phyloP scores from a whole-genome alignment of 768 basidiomycete species.

The Termitomyces sp. region DNA sequence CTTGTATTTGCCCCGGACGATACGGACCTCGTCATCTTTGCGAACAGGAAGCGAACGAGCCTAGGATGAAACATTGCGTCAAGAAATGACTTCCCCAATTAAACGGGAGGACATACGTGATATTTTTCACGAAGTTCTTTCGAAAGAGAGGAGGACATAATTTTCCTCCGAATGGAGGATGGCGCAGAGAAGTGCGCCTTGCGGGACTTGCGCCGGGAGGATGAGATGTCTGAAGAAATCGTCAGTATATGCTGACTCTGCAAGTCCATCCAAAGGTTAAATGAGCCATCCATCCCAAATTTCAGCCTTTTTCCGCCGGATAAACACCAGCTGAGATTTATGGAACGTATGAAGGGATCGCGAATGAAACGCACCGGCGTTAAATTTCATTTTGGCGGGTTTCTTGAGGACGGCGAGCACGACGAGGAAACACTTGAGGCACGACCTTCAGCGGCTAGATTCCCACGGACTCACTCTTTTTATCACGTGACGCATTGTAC shows the following conservation, averaged over 20 bases:
- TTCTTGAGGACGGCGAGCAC: slow-evolving; percentile 60
- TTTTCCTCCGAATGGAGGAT: slow-evolving; percentile 91
- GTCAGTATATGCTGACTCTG: slow-evolving; percentile 26
- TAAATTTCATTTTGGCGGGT: slow-evolving; percentile 66
- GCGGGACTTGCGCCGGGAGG: slow-evolving; percentile 95
- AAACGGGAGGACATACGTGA: slow-evolving; percentile 53
- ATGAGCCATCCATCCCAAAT: slow-evolving; percentile 50
- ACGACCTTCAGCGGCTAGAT: slow-evolving; percentile 15
- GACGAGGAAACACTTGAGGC: slow-evolving; percentile 34
- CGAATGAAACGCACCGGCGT: slow-evolving; percentile 61
- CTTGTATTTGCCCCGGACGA: slow-evolving; percentile 97
- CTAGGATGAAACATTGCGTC: slow-evolving; percentile 31
- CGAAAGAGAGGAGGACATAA: slow-evolving; percentile 94
- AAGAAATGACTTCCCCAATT: too few relatives aligned
- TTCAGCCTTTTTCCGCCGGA: slow-evolving; percentile 20
- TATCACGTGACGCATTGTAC: slow-evolving; percentile 26
- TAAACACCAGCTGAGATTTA: slow-evolving; percentile 20
- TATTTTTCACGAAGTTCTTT: slow-evolving; percentile 93
- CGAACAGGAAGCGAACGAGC: slow-evolving; percentile 90
- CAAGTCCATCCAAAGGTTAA: slow-evolving; percentile 36
- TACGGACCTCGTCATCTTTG: slow-evolving; percentile 97
- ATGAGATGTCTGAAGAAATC: slow-evolving; percentile 65
- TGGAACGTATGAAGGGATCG: slow-evolving; percentile 13
- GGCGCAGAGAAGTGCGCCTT: slow-evolving; percentile 97
- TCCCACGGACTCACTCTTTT: slow-evolving; percentile 29